phyloP scores from a whole-genome alignment of 805 yeast genomes.

The Candida ortonii region DNA sequence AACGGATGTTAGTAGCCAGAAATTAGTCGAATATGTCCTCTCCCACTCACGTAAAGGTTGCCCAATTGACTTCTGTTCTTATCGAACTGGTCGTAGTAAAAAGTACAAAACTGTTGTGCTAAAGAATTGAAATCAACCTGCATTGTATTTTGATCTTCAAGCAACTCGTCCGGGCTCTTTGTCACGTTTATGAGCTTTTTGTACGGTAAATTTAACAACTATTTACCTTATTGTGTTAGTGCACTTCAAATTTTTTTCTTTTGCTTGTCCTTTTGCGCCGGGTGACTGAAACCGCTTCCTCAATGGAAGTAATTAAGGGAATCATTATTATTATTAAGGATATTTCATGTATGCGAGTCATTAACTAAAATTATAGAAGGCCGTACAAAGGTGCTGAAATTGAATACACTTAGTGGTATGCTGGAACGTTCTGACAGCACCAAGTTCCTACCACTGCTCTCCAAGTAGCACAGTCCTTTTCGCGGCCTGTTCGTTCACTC shows the following conservation, averaged over 20 bases:
- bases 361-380: no score
- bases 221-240: neutral
- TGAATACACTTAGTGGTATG: neutral
- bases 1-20: slow-evolving; percentile 7
- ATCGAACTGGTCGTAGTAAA: slow-evolving; percentile 94
- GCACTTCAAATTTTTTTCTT: slow-evolving; percentile 1
- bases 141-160: slow-evolving; percentile 25
- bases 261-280: neutral
- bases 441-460: slow-evolving; percentile 4
- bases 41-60: slow-evolving; percentile 65
- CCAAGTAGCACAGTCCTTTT: slow-evolving; percentile 7
- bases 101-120: slow-evolving; percentile 78
- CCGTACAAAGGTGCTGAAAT: no score
- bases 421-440: neutral
- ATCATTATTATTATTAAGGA: neutral
- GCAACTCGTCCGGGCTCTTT: no score
- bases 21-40: neutral
- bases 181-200: slow-evolving; percentile 1
- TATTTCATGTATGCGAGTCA: no score
- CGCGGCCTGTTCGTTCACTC: slow-evolving; percentile 23
- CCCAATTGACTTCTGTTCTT: slow-evolving; percentile 89
- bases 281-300: slow-evolving; percentile 1
- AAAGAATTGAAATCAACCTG: slow-evolving; percentile 36
- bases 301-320: neutral
- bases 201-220: no score